phyloP scores from a whole-genome alignment of 1,284 basidiomycete genomes.

The Moesziomyces parantarcticus region DNA sequence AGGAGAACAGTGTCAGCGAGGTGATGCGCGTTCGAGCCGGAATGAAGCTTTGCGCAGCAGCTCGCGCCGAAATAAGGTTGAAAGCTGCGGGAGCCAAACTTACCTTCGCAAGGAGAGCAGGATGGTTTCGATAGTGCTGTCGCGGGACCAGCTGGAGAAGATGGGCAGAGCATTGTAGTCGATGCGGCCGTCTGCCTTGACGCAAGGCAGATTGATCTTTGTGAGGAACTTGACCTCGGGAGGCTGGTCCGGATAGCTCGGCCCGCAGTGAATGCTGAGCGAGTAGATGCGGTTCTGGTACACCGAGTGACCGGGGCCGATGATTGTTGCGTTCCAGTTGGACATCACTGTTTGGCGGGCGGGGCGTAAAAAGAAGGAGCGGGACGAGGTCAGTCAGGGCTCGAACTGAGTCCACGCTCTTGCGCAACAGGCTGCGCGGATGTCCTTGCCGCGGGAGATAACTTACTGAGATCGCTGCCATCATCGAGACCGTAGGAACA shows the following conservation, averaged over 20 bases:
- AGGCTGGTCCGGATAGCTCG: constrained; percentile 82
- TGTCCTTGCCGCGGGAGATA: not conserved
- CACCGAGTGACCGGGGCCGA: constrained; percentile 91
- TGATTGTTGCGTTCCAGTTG: constrained; percentile 98
- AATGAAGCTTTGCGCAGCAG: not conserved
- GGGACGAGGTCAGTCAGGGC: not conserved
- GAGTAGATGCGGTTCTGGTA: constrained; percentile 99
- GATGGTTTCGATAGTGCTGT: constrained; percentile 66
- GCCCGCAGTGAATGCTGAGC: constrained; percentile 87
- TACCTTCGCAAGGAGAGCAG: constrained; percentile 64
- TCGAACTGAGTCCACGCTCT: not conserved
- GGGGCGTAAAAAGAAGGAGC: not conserved
- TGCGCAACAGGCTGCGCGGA: not conserved
- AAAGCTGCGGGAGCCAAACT: constrained; percentile 16
- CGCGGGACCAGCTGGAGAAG: constrained; percentile 61
- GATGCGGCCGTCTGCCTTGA: constrained; percentile 77
- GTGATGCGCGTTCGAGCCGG: not conserved
- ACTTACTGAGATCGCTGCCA: constrained; percentile 64
- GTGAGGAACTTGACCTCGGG: constrained; percentile 87
- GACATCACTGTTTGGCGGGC: constrained; percentile 75
- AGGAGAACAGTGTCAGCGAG: not conserved
- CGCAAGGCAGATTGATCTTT: constrained; percentile 94
- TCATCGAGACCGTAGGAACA: constrained; percentile 83
- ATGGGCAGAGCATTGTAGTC: constrained; percentile 56
- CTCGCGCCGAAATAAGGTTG: constrained; percentile 5